phyloP scores from a whole-genome alignment of 208 protist species.

The Trypanosoma platydactyli region DNA sequence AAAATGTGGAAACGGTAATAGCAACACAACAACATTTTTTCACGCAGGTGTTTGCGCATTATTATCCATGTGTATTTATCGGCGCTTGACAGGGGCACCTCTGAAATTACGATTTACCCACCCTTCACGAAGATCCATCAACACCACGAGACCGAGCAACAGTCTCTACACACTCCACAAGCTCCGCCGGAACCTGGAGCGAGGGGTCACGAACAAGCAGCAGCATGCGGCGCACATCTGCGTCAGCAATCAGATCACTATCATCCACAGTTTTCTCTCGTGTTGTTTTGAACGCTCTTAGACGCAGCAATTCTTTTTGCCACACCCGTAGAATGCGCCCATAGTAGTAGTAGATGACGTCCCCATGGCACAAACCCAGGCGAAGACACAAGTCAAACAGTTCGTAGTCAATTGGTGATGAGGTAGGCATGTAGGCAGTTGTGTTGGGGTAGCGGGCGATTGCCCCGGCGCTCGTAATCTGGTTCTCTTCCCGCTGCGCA shows the following conservation, averaged over 20 bases:
- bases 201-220: conserved; percentile 65
- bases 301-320: conserved; percentile 42
- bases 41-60: too few relatives aligned
- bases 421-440: conserved; percentile 45
- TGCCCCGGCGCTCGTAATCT: conserved; percentile 51
- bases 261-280: neutral
- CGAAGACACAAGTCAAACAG: conserved; percentile 71
- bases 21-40: too few relatives aligned
- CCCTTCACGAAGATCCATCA: neutral
- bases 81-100: neutral
- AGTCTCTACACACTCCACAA: conserved; percentile 60
- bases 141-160: conserved; percentile 29
- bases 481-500: conserved; percentile 10
- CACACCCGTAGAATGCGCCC: conserved; percentile 73
- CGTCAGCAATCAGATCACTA: conserved; percentile 23
- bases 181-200: conserved; percentile 71
- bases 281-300: neutral
- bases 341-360: conserved; percentile 70
- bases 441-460: conserved; percentile 66
- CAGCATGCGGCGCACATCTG: conserved; percentile 61
- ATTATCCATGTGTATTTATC: too few relatives aligned
- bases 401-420: conserved; percentile 83
- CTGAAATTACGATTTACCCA: neutral
- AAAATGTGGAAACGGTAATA: too few relatives aligned
- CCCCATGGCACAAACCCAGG: conserved; percentile 47